phyloP scores from a whole-genome alignment of 768 basidiomycete genomes.

The Crucibulum laeve region DNA sequence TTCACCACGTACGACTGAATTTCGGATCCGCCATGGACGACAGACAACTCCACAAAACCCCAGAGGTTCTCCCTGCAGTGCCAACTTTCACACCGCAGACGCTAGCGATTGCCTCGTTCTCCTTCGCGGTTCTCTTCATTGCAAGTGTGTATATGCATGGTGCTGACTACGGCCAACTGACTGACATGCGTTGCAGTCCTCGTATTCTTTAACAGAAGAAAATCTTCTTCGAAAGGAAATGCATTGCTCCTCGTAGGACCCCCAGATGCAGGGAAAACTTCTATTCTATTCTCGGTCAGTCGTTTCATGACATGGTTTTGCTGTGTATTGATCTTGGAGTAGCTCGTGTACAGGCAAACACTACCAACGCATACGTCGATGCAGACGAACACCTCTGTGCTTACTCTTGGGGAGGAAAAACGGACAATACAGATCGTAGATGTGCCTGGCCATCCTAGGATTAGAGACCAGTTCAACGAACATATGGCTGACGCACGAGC shows the following conservation, averaged over 20 bases:
- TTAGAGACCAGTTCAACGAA: slow-evolving; percentile 70
- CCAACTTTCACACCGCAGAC: slow-evolving; percentile 32
- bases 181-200: slow-evolving; percentile 27
- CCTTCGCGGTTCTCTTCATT: slow-evolving; percentile 36
- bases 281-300: slow-evolving; percentile 68
- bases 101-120: slow-evolving; percentile 36
- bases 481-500: slow-evolving; percentile 58
- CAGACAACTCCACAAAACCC: slow-evolving; percentile 16
- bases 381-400: slow-evolving; percentile 59
- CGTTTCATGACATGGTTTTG: background rate
- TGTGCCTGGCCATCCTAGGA: slow-evolving; percentile 81
- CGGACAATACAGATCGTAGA: slow-evolving; percentile 59
- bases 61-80: slow-evolving; percentile 31
- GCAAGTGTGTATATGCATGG: slow-evolving; percentile 25
- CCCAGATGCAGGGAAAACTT: slow-evolving; percentile 77
- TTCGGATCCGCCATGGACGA: slow-evolving; percentile 8
- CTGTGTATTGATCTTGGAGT: slow-evolving; percentile 5
- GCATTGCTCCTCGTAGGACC: slow-evolving; percentile 74
- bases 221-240: slow-evolving; percentile 45
- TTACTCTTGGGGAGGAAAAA: slow-evolving; percentile 36
- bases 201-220: slow-evolving; percentile 37
- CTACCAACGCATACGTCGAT: slow-evolving; percentile 73
- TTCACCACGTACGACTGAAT: too few species aligned
- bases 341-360: slow-evolving; percentile 66
- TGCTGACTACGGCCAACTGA: background rate